Percentiles rank a stretch among this genome's conserved stretches.
Evolutionary conservation across 305 asterid species (phyloP).

Genomic region (Fraxinus dipetala): DNA sequence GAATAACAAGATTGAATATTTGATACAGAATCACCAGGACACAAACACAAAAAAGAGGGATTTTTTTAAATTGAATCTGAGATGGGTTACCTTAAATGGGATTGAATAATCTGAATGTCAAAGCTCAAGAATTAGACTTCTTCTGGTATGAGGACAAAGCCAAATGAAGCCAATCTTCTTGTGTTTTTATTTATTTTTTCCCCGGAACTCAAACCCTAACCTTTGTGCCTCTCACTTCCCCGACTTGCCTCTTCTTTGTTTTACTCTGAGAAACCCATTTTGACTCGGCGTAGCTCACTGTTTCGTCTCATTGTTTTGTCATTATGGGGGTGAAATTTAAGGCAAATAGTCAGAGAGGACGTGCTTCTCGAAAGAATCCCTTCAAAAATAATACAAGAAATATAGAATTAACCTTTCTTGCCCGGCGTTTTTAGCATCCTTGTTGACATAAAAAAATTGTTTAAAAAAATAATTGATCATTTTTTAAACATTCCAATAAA

Average conservation of each 20-base stretch:
- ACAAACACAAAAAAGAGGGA: constrained; percentile 2
- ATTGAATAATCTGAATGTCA: constrained; percentile 9
- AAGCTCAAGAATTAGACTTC: constrained; percentile 8
- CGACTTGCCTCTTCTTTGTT: not conserved
- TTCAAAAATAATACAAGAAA: not conserved
- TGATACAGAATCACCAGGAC: constrained; percentile 7
- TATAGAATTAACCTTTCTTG: not conserved
- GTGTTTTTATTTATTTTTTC: not conserved
- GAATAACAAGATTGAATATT: constrained; percentile 1
- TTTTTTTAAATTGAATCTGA: constrained; percentile 10
- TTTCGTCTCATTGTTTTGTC: not conserved
- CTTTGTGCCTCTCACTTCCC: constrained; percentile 6
- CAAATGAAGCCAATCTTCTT: not conserved
- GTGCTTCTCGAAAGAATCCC: not conserved
- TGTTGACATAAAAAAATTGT: too few relatives aligned
- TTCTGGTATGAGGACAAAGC: constrained; percentile 1
- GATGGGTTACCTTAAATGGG: constrained; percentile 24
- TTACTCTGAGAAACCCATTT: not conserved
- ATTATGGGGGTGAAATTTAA: not conserved
- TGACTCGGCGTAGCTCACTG: constrained; percentile 1
- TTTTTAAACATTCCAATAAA: too few relatives aligned
- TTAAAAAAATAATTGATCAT: too few relatives aligned
- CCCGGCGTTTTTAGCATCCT: too few relatives aligned
- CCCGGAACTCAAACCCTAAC: constrained; percentile 23
- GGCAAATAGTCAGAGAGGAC: not conserved